Evolutionary conservation across 768 basidiomycete genomes (phyloP), one percentile per base, ranked within the genome.

Genomic region (Tricholoma sp.): DNA sequence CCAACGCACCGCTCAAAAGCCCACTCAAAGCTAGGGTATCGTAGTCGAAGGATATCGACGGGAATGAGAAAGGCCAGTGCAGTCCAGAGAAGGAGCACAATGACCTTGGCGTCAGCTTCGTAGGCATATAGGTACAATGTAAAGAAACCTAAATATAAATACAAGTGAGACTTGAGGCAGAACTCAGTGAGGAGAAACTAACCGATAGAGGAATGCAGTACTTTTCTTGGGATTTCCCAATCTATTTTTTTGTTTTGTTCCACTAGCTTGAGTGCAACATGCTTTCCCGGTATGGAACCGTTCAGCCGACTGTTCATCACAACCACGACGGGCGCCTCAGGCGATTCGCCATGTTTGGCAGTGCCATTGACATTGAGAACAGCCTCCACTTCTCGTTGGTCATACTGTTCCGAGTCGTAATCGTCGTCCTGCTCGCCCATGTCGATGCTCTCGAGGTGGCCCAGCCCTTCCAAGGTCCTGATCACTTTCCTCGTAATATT

Each of bases 201-300:
- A 91, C 93, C 94, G 59, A 96, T 96, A 3, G 89, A 91, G 11
- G 89, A 88, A 71, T 97, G 94, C 45, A 97, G 69, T 9, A 83
- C 71, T 71, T 97, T 97, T 61, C 94, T 75, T 0, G 94, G 94
- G 51, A 97, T 86, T 72, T 97, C 94, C 86, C 88, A 94, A 72
- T 94, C 89, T 29, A 90, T 77, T 62, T 78, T 75, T 47, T 68
- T 65, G 24, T 16, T 24, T 27, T 47, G 46, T 27, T 50, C 29
- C 16, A 29, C 47, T 12, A 16, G 47, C 27, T 18, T 50, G 27
- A 31, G n/a, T n/a, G 29, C n/a, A 18, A 31, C 47, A 50, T 8
- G 27, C n/a, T 50, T 31, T 0, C 47, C 47, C 8, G 27, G 0
- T 7, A 22, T 27, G 9, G 47, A 29, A 0, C 29, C 29, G 8